Evolutionary conservation across 2,329 filamentous ascomycete genomes (phyloP).

Genomic region (Claviceps sp.): DNA sequence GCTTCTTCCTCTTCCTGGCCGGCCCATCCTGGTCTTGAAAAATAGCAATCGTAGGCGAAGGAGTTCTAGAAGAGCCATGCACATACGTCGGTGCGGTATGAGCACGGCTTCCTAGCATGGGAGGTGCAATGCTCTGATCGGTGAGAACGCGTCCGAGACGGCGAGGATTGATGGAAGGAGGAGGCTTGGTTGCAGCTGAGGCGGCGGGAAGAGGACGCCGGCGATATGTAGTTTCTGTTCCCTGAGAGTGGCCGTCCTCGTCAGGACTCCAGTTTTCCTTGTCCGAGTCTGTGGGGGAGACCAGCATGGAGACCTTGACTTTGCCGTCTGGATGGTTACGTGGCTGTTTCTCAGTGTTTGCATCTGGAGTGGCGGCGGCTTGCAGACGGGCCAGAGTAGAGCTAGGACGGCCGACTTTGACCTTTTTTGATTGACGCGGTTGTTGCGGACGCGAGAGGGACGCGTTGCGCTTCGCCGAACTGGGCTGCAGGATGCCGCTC

Average conservation of each 20-base stretch:
- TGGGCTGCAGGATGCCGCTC: constrained; percentile 38
- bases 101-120: constrained; percentile 22
- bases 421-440: constrained; percentile 39
- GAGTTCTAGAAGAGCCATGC: constrained; percentile 14
- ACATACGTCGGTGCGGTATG: constrained; percentile 27
- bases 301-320: constrained; percentile 26
- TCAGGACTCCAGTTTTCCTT: constrained; percentile 80
- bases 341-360: constrained; percentile 15
- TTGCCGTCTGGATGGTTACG: constrained; percentile 15
- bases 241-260: constrained; percentile 21
- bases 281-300: constrained; percentile 55
- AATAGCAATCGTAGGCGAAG: constrained; percentile 29
- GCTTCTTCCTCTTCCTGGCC: constrained; percentile 6
- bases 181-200: constrained; percentile 10
- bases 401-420: constrained; percentile 44
- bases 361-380: constrained; percentile 13
- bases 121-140: constrained; percentile 21
- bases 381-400: constrained; percentile 53
- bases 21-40: constrained; percentile 33
- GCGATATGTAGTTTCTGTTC: constrained; percentile 3
- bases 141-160: constrained; percentile 28
- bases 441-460: constrained; percentile 19
- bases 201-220: constrained; percentile 25
- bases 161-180: constrained; percentile 20
- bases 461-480: constrained; percentile 53